Evolutionary conservation across 176 grass and related monocot genomes (phyloP).

Genomic region (Lolium perenne): DNA sequence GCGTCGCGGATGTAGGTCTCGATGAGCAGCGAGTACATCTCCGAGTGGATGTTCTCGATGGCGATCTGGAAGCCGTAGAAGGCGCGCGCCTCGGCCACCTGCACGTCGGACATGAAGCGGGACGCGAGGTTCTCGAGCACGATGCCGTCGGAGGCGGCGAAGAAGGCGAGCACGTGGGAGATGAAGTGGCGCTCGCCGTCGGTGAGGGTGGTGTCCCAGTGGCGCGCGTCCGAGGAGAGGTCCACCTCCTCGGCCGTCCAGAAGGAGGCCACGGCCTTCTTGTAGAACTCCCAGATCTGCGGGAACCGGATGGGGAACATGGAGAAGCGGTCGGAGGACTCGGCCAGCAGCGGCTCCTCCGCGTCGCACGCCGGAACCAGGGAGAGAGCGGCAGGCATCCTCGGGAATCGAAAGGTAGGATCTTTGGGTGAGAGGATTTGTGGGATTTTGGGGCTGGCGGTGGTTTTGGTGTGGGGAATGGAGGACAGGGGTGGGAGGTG

Average conservation of each 20-base stretch:
- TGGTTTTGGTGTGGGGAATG: background rate
- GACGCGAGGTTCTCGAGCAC: constrained; percentile 91
- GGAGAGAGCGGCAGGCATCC: constrained; percentile 57
- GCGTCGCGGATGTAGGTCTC: constrained; percentile 85
- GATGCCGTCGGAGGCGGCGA: constrained; percentile 91
- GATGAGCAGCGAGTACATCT: constrained; percentile 87
- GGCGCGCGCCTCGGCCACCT: constrained; percentile 78
- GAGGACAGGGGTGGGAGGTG: too few species aligned
- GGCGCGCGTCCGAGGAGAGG: constrained; percentile 64
- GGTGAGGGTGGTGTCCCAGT: constrained; percentile 69
- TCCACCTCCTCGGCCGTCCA: constrained; percentile 90
- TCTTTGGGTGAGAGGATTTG: background rate
- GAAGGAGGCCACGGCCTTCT: constrained; percentile 88
- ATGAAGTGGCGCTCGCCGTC: constrained; percentile 84
- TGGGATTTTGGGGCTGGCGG: background rate
- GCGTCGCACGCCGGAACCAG: constrained; percentile 57
- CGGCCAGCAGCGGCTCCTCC: constrained; percentile 77
- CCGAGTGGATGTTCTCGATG: constrained; percentile 98
- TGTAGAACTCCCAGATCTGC: constrained; percentile 87
- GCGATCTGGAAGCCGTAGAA: constrained; percentile 98
- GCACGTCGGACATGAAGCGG: constrained; percentile 92
- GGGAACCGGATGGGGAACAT: constrained; percentile 79
- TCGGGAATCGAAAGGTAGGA: background rate
- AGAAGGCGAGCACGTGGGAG: constrained; percentile 96
- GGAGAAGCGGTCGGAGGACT: constrained; percentile 70